Evolutionary conservation across 1,284 basidiomycete genomes (phyloP), one percentile per base, ranked within the genome.

Genomic region (Boletus sp.): DNA sequence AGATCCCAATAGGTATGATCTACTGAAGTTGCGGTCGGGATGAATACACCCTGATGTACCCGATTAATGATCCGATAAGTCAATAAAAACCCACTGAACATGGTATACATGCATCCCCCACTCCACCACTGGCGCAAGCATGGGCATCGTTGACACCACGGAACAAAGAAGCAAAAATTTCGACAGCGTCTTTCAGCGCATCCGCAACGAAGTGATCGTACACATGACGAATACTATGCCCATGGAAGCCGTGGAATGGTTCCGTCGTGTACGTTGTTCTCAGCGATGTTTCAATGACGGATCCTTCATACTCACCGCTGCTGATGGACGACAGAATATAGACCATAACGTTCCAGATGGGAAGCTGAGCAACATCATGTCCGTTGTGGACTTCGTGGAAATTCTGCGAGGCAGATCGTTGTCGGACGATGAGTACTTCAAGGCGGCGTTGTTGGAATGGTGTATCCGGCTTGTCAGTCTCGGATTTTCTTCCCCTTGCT

Each of bases 301-400:
- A 29, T 24, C 42, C 20, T 46, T 29, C 27, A 42, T 33, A 29
- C 51, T 52, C 31, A 16, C 52, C 18, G 5, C 13, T 29, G 24
- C 29, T 35, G 50, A 37, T 36, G 22, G 11, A 35, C 24, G 22
- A 55, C 47, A 96, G 92, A 94, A 84, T 70, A 78, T 98, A 56
- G 86, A 96, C 71, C 91, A 96, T 82, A 98, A 98, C 77, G 89
- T 92, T 13, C 94, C 94, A 0, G 92, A 93, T 37, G 93, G 94
- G 8, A 35, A 29, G 35, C 49, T 15, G 24, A 27, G 29, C n/a
- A 36, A 20, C 35, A 98, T 98, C 77, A 83, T 98, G 70, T 93
- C 92, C 5, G 94, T 98, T 61, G 88, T 96, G 48, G 95, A 98
- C 76, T 92, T 92, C 4, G 89, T 89, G 57, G 87, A 93, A 74